Evolutionary conservation across 2,329 filamentous ascomycete species (phyloP).

Genomic region (Fonsecaea nubica): DNA sequence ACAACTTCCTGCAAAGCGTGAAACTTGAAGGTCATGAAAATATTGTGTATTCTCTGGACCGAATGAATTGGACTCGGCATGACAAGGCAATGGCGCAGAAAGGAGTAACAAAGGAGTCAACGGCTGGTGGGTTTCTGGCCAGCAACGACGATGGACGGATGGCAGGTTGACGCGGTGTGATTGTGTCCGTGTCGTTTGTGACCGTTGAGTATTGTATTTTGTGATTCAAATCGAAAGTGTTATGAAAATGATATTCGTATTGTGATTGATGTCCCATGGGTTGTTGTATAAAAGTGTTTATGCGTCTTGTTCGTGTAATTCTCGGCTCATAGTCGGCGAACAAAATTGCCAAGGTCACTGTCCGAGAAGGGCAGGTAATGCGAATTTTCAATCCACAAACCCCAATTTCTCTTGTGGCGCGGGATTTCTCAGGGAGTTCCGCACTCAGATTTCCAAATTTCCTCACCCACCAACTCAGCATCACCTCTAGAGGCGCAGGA

Average conservation of each 20-base stretch:
- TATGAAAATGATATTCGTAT: background rate
- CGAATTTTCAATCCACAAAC: conserved; percentile 6
- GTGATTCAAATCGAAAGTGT: background rate
- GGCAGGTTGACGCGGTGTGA: background rate
- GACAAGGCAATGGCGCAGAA: conserved; percentile 13
- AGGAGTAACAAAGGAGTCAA: conserved; percentile 8
- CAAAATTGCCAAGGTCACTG: background rate
- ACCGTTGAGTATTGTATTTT: background rate
- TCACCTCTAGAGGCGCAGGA: conserved; percentile 70
- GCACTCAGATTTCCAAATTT: background rate
- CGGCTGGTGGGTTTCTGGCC: background rate
- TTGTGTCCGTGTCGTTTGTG: background rate
- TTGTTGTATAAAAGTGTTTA: no score
- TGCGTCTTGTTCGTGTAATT: no score
- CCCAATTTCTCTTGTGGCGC: background rate
- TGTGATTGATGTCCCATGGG: background rate
- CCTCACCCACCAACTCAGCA: background rate
- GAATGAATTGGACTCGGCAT: conserved; percentile 17
- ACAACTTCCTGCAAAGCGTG: background rate
- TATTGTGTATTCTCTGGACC: conserved; percentile 4
- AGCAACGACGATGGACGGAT: conserved; percentile 2
- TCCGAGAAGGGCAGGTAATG: background rate
- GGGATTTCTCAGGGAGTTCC: background rate
- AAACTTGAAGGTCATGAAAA: conserved; percentile 12
- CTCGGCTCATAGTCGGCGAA: no score